Base-by-base conservation (phyloP, 139 green algal genomes). In the Dunaliella sp. region DNA sequence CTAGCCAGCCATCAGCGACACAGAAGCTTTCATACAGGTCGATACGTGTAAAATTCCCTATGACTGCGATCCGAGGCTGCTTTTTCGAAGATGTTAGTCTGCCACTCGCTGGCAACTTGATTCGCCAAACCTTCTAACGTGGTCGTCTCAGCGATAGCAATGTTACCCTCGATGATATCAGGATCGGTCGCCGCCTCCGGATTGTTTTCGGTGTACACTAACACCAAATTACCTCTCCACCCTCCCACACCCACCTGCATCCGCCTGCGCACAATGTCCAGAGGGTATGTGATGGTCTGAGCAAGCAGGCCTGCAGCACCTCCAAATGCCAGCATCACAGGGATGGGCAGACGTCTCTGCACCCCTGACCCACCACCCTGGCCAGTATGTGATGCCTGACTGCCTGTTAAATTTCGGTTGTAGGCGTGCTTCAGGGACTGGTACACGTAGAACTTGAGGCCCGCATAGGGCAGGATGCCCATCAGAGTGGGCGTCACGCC, bases 391-490 rank as follows among this genome's bases (percentile, higher is more conserved):
- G 58, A 38, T 0, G 12, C 77, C 16, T 73, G 1, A 77, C 75
- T 83, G 80, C 48, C 72, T 26, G 34, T 16, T 38, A 38, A 57
- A 38, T 32, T 65, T 36, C 82, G 57, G 75, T 58, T 75, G 84
- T 92, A 93, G 34, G 87, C 57, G 78, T 92, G 84, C 81, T 99
- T 98, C 79, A 98, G 57, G 36, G 88, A 87, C 87, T 98, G 95
- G 88, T 98, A 99, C 1, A 96, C 87, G 59, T 93, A 98, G 84
- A 99, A 99, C 82, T 89, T 90, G 34, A 98, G 86, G 1, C 97
- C 97, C 0, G 97, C 95, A 86, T 99, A 99, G 0, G 96, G 96
- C 77, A 99, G 83, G 86, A 99, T 99, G 36, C 96, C 96, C 34
- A 93, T 86, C 81, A 99, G 77, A 0, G 95, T 97, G 22, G 96